Evolutionary conservation across 148 eudicot species (phyloP).

Genomic region (Polygonum aviculare): DNA sequence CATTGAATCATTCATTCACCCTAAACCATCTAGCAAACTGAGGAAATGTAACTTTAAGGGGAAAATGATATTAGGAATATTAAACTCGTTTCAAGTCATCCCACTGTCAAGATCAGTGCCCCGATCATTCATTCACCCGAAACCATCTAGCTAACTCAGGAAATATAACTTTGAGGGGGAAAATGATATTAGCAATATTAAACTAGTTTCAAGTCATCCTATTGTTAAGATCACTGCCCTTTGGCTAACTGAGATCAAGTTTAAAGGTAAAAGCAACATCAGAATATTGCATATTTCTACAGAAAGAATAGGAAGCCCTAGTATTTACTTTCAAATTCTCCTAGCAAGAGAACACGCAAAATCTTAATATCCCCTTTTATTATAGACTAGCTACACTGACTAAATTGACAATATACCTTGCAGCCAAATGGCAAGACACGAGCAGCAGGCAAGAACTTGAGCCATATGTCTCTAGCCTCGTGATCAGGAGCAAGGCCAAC

Average conservation of each 20-base stretch:
- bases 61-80: not conserved
- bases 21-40: not conserved
- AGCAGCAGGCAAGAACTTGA: slow-evolving; percentile 57
- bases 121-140: not conserved
- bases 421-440: slow-evolving; percentile 93
- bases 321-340: not conserved
- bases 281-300: not conserved
- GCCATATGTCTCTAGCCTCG: slow-evolving; percentile 88
- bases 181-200: not conserved
- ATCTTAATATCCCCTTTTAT: not conserved
- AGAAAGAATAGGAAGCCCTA: not conserved
- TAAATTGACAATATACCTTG: slow-evolving; percentile 40
- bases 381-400: not conserved
- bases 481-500: slow-evolving; percentile 75
- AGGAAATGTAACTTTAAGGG: not conserved
- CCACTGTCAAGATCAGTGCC: not conserved
- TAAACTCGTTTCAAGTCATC: not conserved
- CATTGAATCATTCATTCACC: not conserved
- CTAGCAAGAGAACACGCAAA: not conserved
- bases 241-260: not conserved
- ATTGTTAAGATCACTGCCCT: not conserved
- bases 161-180: not conserved
- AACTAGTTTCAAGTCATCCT: not conserved
- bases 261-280: not conserved
- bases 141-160: not conserved